These are phyloP conservation scores for Tritrichomonas foetus DNA, from an alignment of 208 protist species.

Conservation along the genomic window DNA sequence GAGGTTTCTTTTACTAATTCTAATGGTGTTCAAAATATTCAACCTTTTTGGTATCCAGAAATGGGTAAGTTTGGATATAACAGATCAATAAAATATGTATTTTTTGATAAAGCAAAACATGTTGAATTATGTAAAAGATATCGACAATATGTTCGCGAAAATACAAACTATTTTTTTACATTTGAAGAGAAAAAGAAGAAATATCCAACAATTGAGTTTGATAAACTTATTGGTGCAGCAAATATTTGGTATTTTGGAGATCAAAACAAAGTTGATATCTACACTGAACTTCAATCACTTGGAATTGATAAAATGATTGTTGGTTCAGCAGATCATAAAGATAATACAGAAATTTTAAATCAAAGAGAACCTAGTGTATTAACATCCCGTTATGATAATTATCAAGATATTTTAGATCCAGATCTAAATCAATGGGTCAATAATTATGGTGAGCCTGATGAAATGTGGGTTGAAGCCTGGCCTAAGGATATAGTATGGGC, in stretches of 20 bases:
- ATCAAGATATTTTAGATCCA: slow-evolving; percentile 36
- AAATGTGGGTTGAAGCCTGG: not conserved
- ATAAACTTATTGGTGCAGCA: not conserved
- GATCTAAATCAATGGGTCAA: not conserved
- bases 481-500: not conserved
- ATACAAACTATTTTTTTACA: not conserved
- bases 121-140: not conserved
- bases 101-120: not conserved
- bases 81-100: not conserved
- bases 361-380: not conserved
- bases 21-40: too few relatives aligned
- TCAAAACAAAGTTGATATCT: not conserved
- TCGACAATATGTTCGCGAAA: not conserved
- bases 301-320: not conserved
- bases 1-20: too few relatives aligned
- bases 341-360: not conserved
- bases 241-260: not conserved
- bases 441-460: not conserved
- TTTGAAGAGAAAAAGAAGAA: not conserved
- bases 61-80: not conserved
- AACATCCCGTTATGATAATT: not conserved
- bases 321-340: not conserved
- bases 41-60: not conserved
- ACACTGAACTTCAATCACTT: not conserved
- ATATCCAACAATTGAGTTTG: not conserved